Conservation (phyloP, 176 grass and related monocot species). For the Eleusine coracana region DNA sequence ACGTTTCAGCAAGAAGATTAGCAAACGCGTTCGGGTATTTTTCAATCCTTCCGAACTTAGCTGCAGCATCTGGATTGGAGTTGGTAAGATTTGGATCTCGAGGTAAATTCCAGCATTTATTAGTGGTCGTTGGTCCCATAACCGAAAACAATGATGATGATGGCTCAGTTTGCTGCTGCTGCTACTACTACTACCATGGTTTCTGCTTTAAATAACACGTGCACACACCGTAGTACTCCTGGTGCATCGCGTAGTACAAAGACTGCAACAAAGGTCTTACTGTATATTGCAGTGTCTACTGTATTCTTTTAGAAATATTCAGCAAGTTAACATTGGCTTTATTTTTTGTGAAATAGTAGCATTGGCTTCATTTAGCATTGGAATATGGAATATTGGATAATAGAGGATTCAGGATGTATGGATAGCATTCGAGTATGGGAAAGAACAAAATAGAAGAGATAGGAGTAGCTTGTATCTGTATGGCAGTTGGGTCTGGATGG, state of each 20-base stretch:
- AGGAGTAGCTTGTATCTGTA: neutral
- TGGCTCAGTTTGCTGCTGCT: neutral
- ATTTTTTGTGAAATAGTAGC: neutral
- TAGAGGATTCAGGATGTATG: slow-evolving; percentile 23
- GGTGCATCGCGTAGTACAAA: neutral
- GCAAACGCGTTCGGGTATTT: neutral
- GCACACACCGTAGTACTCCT: neutral
- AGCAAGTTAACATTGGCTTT: neutral
- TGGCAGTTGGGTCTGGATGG: slow-evolving; percentile 11
- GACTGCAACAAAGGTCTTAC: neutral
- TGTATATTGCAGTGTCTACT: neutral
- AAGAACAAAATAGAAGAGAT: slow-evolving; percentile 13
- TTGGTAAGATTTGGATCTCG: slow-evolving; percentile 47
- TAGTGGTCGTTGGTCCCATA: slow-evolving; percentile 18
- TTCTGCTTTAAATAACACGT: slow-evolving; percentile 16
- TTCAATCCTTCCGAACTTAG: neutral
- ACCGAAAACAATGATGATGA: neutral
- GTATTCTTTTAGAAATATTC: neutral
- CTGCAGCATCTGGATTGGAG: neutral
- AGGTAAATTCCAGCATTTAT: slow-evolving; percentile 50
- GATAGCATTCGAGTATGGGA: slow-evolving; percentile 13
- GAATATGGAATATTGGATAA: neutral
- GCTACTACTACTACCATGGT: too few relatives aligned
- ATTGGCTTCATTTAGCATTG: neutral
- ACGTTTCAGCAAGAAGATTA: neutral